Conservation (phyloP, 2,329 filamentous ascomycete genomes). For the Fusarium succisae region DNA sequence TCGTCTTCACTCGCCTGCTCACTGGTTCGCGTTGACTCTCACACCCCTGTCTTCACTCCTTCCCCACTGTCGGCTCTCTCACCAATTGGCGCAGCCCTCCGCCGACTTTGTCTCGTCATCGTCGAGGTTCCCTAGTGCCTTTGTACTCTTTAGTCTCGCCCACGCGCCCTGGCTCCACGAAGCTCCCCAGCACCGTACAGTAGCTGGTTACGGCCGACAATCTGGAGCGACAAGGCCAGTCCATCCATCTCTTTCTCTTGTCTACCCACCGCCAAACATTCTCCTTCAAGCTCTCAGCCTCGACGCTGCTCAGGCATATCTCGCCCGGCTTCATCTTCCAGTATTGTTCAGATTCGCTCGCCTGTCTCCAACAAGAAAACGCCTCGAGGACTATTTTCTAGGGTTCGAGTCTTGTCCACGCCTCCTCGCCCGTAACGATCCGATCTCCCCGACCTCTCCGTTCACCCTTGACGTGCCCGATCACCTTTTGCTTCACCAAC, state of each 20-base stretch:
- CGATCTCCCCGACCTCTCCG: slow-evolving; percentile 28
- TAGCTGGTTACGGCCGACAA: slow-evolving; percentile 32
- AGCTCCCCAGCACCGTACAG: slow-evolving; percentile 33
- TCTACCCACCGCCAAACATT: slow-evolving; percentile 38
- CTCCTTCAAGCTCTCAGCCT: slow-evolving; percentile 38
- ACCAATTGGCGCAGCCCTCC: slow-evolving; percentile 41
- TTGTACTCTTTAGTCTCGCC: slow-evolving; percentile 40
- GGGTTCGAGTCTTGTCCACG: slow-evolving; percentile 6
- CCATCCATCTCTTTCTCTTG: slow-evolving; percentile 36
- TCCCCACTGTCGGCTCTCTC: slow-evolving; percentile 37
- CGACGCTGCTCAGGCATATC: slow-evolving; percentile 24
- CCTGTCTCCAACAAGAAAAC: neutral
- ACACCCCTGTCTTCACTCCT: slow-evolving; percentile 37
- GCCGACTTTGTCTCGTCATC: slow-evolving; percentile 43
- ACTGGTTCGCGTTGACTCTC: slow-evolving; percentile 26
- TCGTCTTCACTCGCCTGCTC: slow-evolving; percentile 27
- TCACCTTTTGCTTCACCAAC: slow-evolving; percentile 29
- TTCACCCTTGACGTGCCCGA: slow-evolving; percentile 29
- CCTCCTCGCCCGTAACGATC: slow-evolving; percentile 24
- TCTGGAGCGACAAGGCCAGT: slow-evolving; percentile 37
- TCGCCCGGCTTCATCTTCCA: slow-evolving; percentile 21
- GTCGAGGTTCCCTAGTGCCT: slow-evolving; percentile 40
- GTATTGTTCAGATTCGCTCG: slow-evolving; percentile 6
- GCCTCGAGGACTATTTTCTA: neutral
- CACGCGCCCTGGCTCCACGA: slow-evolving; percentile 40